These are phyloP conservation scores for Phellopilus nigrolimitatus DNA, from an alignment of 1,284 basidiomycete species.

Conservation along the genomic window DNA sequence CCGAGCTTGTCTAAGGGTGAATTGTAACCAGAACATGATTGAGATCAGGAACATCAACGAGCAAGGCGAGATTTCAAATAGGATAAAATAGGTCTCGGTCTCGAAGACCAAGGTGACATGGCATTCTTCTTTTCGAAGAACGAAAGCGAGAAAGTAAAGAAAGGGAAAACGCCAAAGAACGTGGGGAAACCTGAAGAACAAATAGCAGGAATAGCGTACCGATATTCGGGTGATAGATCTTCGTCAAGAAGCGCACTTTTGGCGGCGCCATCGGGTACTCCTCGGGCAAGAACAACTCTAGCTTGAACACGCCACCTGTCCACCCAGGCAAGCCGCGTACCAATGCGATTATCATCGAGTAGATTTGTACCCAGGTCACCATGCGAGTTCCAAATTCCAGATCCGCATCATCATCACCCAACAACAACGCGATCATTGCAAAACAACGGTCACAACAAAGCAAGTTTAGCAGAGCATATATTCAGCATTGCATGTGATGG, in stretches of 20 bases:
- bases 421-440: not conserved
- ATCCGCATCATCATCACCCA: no score
- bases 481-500: no score
- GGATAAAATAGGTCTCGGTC: no score
- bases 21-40: not conserved
- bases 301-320: conserved; percentile 86
- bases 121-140: no score
- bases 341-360: no score
- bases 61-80: no score
- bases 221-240: conserved; percentile 99
- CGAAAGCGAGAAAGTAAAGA: not conserved
- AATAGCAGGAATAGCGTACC: conserved; percentile 47
- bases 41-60: not conserved
- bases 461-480: conserved; percentile 8
- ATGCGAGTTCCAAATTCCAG: no score
- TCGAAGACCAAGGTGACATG: no score
- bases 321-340: not conserved
- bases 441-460: not conserved
- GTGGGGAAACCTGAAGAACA: no score
- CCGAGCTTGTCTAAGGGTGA: conserved; percentile 85
- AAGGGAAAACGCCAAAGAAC: conserved; percentile 1
- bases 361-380: no score
- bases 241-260: conserved; percentile 97
- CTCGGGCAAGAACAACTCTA: conserved; percentile 96
- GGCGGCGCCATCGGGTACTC: conserved; percentile 99